These are phyloP conservation scores for Puccinia sorghi DNA, from an alignment of 1,284 basidiomycete species.

Conservation along the genomic window DNA sequence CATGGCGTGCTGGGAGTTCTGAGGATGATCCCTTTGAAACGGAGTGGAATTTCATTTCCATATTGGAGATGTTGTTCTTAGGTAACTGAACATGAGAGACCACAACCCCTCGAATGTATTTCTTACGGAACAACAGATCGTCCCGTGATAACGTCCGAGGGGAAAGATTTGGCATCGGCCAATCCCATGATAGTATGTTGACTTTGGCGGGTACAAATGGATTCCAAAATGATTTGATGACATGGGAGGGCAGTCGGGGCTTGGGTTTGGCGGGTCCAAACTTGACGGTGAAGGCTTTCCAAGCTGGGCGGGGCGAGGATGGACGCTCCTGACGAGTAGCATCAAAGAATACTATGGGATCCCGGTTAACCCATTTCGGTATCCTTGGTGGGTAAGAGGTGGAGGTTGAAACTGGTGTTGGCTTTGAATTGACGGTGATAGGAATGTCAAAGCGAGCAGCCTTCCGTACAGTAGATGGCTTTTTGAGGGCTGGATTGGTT, in stretches of 20 bases:
- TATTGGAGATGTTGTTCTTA: conserved; percentile 8
- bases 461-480: conserved; percentile 27
- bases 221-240: conserved; percentile 48
- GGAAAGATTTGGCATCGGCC: conserved; percentile 35
- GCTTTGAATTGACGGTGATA: not conserved
- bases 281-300: conserved; percentile 46
- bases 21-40: not conserved
- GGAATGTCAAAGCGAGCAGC: conserved; percentile 45
- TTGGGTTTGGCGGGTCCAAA: conserved; percentile 27
- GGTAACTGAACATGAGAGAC: conserved; percentile 41
- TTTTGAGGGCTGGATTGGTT: conserved; percentile 40
- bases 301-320: conserved; percentile 40
- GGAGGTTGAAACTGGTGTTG: not conserved
- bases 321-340: conserved; percentile 32
- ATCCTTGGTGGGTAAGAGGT: not conserved
- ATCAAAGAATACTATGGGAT: conserved; percentile 41
- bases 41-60: not conserved
- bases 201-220: conserved; percentile 36
- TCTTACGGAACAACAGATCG: conserved; percentile 46
- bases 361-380: conserved; percentile 30
- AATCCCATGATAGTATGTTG: conserved; percentile 43
- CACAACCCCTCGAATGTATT: conserved; percentile 35
- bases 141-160: conserved; percentile 46
- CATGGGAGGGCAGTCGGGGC: conserved; percentile 21
- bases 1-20: conserved; percentile 19